Evolutionary conservation across 495 filamentous ascomycete species (phyloP).

Genomic region (Xeromyces bisporus): DNA sequence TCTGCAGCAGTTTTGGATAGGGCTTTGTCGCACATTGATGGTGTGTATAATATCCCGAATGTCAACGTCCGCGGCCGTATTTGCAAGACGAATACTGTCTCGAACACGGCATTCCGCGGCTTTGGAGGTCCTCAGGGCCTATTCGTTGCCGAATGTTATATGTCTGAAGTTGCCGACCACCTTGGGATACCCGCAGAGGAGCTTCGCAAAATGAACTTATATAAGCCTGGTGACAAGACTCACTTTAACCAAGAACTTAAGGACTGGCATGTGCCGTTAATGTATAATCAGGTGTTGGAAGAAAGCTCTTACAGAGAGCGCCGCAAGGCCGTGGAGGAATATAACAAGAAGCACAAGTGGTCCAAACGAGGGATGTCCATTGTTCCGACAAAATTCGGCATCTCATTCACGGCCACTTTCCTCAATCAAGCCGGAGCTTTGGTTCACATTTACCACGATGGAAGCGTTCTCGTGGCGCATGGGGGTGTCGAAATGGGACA

Average conservation of each 20-base stretch:
- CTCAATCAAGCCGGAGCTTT: slow-evolving; percentile 92
- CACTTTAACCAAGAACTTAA: slow-evolving; percentile 82
- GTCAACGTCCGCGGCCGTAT: slow-evolving; percentile 69
- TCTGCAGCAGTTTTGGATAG: slow-evolving; percentile 78
- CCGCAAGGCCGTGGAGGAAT: slow-evolving; percentile 55
- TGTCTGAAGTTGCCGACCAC: slow-evolving; percentile 78
- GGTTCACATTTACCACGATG: slow-evolving; percentile 96
- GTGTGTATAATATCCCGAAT: slow-evolving; percentile 76
- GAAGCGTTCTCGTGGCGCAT: slow-evolving; percentile 86
- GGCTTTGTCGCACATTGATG: slow-evolving; percentile 68
- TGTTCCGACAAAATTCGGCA: slow-evolving; percentile 94
- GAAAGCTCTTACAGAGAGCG: slow-evolving; percentile 59
- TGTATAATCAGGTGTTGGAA: slow-evolving; percentile 78
- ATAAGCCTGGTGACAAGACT: slow-evolving; percentile 59
- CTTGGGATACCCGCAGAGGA: slow-evolving; percentile 72
- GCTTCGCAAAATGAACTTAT: slow-evolving; percentile 80
- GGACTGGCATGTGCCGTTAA: slow-evolving; percentile 90
- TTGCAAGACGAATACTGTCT: slow-evolving; percentile 89
- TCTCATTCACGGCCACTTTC: slow-evolving; percentile 90
- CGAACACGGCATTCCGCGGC: slow-evolving; percentile 93
- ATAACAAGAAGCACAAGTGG: slow-evolving; percentile 82
- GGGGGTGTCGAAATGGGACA: slow-evolving; percentile 98
- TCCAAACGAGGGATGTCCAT: slow-evolving; percentile 84
- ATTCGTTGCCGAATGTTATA: slow-evolving; percentile 82
- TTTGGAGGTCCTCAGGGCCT: slow-evolving; percentile 95